Evolutionary conservation across 2,329 filamentous ascomycete species (phyloP).

Genomic region (Arthrinium phaeospermum): DNA sequence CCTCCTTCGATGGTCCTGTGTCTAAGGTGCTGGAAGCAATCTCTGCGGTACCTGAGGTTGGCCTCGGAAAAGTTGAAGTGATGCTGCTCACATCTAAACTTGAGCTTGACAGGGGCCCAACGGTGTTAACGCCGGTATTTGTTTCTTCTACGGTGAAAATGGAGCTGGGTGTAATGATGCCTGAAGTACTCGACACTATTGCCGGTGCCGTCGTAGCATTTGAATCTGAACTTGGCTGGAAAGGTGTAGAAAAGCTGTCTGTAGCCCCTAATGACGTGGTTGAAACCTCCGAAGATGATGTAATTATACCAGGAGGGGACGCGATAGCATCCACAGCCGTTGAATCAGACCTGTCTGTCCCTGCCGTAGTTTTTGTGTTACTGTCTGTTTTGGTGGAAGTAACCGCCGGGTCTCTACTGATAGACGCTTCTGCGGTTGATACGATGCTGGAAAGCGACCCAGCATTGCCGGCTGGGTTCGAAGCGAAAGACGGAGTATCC

Average conservation of each 20-base stretch:
- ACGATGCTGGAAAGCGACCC: neutral
- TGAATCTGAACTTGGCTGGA: neutral
- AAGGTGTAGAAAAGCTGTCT: too few relatives aligned
- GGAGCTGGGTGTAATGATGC: neutral
- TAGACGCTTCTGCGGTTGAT: neutral
- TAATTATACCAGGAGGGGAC: neutral
- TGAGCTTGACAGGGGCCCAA: neutral
- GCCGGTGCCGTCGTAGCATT: neutral
- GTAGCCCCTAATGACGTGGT: neutral
- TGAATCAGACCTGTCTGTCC: neutral
- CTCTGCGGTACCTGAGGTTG: neutral
- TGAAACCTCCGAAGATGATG: neutral
- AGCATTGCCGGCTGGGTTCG: neutral
- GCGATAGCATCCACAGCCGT: neutral
- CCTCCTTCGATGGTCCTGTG: neutral
- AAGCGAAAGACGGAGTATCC: neutral
- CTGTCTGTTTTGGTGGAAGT: neutral
- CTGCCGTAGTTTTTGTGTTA: neutral
- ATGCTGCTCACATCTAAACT: neutral
- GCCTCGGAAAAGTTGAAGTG: neutral
- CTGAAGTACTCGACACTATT: neutral
- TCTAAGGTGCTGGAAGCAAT: neutral
- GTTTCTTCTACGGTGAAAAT: neutral
- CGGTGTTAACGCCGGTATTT: neutral
- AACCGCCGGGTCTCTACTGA: neutral